Percentiles rank a stretch among this genome's conserved stretches.
phyloP scores from a whole-genome alignment of 2,329 filamentous ascomycete genomes.

The Pyricularia pennisetigena region DNA sequence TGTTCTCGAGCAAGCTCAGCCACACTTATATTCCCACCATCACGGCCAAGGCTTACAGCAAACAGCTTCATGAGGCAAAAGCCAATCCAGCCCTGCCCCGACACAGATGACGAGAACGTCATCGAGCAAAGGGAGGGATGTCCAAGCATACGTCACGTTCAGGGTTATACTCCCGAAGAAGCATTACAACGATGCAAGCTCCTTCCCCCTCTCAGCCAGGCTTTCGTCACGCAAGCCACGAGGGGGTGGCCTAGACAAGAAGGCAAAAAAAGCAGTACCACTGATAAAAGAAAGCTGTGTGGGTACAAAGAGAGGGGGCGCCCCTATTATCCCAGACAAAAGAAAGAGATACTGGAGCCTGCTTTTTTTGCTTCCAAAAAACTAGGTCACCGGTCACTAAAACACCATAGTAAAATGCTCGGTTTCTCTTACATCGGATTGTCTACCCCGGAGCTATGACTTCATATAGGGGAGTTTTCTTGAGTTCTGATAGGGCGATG shows the following conservation, averaged over 20 bases:
- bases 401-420: background rate
- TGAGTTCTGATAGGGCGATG: background rate
- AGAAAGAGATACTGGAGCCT: background rate
- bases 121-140: background rate
- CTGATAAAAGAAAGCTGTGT: background rate
- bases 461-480: background rate
- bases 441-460: background rate
- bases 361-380: background rate
- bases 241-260: background rate
- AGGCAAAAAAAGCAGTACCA: background rate
- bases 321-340: background rate
- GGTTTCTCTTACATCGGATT: background rate
- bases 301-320: background rate
- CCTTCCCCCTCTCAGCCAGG: too few relatives aligned
- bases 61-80: background rate
- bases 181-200: background rate
- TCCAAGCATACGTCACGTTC: constrained; percentile 1
- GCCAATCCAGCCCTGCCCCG: background rate
- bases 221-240: background rate
- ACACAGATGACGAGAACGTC: background rate
- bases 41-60: background rate
- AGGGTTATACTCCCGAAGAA: background rate
- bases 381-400: background rate
- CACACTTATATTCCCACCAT: background rate
- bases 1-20: background rate